Conservation (phyloP, 495 filamentous ascomycete genomes). For the Chaetomidium leptoderma region DNA sequence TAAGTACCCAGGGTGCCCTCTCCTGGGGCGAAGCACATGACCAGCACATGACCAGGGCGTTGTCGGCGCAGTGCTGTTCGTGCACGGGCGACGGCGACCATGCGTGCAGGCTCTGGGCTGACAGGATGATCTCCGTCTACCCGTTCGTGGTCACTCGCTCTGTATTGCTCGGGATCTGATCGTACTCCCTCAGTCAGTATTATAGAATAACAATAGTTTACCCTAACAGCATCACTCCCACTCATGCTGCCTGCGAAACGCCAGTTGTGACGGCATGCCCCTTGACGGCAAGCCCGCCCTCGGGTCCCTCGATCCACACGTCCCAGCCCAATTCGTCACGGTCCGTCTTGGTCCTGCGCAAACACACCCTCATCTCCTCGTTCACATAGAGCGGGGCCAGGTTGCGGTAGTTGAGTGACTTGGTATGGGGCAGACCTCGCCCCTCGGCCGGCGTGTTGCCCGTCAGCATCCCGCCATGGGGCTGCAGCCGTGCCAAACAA, state of each 20-base stretch:
- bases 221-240: not conserved
- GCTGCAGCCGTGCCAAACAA: not conserved
- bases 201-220: too few species aligned
- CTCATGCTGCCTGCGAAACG: not conserved
- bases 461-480: too few species aligned
- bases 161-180: too few species aligned
- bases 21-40: too few species aligned
- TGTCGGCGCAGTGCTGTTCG: too few species aligned
- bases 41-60: too few species aligned
- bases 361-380: conserved; percentile 60
- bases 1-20: too few species aligned
- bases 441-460: conserved; percentile 1
- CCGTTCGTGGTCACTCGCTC: too few species aligned
- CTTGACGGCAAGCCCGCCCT: conserved; percentile 60
- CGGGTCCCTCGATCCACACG: conserved; percentile 61
- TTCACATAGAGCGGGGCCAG: conserved; percentile 74
- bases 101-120: too few species aligned
- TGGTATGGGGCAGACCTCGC: conserved; percentile 31
- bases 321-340: conserved; percentile 41
- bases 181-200: not conserved
- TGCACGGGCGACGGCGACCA: too few species aligned
- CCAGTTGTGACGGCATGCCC: conserved; percentile 32
- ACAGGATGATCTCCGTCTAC: too few species aligned
- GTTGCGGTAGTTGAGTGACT: conserved; percentile 69
- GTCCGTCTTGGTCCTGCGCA: conserved; percentile 27